Evolutionary conservation across 2,329 filamentous ascomycete species (phyloP).

Genomic region (Escovopsis sp.): DNA sequence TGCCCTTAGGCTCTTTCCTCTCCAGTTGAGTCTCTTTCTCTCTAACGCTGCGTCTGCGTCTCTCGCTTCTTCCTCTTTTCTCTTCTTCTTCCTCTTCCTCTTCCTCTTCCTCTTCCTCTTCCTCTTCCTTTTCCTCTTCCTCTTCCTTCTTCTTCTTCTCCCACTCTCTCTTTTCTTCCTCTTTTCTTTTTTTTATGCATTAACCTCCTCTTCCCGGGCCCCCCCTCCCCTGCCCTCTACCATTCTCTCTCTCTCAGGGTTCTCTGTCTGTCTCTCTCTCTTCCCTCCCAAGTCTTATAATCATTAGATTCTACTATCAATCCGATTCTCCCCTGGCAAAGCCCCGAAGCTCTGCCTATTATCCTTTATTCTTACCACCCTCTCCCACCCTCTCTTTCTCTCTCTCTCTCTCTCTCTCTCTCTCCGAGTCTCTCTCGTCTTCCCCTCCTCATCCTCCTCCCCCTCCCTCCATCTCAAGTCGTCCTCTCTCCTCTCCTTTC

Average conservation of each 20-base stretch:
- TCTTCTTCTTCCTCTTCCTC: slow-evolving; percentile 11
- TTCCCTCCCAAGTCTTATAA: too few relatives aligned
- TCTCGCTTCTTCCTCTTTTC: slow-evolving; percentile 1
- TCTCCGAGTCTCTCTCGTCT: slow-evolving; percentile 6
- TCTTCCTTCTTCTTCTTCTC: neutral
- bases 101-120: neutral
- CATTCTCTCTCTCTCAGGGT: too few relatives aligned
- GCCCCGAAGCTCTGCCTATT: too few relatives aligned
- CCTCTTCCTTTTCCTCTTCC: neutral
- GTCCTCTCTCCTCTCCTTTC: slow-evolving; percentile 4
- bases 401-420: slow-evolving; percentile 7
- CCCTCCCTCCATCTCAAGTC: slow-evolving; percentile 9
- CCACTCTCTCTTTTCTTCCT: too few relatives aligned
- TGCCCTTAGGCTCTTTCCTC: too few relatives aligned
- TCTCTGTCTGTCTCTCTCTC: too few relatives aligned
- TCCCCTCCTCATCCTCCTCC: slow-evolving; percentile 8
- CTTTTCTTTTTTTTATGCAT: too few relatives aligned
- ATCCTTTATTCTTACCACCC: slow-evolving; percentile 8
- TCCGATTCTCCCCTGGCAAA: too few relatives aligned
- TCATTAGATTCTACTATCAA: too few relatives aligned
- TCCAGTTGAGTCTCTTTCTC: too few relatives aligned
- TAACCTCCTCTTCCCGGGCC: too few relatives aligned
- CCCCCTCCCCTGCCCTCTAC: too few relatives aligned
- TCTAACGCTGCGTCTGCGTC: neutral
- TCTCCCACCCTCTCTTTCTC: slow-evolving; percentile 10